phyloP scores from a whole-genome alignment of 208 protist species.

The Acanthamoeba royreba region DNA sequence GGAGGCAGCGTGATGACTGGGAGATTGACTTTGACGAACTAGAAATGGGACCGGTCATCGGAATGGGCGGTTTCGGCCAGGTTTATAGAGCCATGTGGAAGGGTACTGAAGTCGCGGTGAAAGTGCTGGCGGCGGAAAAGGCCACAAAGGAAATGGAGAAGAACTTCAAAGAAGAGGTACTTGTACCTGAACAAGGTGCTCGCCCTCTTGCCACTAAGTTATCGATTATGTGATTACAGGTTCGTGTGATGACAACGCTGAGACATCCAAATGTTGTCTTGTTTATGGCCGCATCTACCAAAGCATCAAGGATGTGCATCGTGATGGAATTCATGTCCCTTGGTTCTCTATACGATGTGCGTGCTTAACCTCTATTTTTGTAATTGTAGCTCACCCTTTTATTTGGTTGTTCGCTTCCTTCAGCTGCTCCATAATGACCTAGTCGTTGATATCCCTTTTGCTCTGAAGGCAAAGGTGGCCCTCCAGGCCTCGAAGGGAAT shows the following conservation, averaged over 20 bases:
- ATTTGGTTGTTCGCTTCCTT: neutral
- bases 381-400: neutral
- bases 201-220: neutral
- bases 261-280: conserved; percentile 66
- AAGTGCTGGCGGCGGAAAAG: neutral
- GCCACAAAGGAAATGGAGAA: neutral
- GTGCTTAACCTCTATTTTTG: neutral
- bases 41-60: neutral
- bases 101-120: conserved; percentile 35
- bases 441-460: neutral
- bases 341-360: neutral
- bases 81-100: conserved; percentile 4
- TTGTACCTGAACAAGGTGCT: neutral
- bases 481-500: conserved; percentile 28
- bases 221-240: conserved; percentile 22
- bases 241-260: conserved; percentile 61
- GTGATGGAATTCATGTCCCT: conserved; percentile 16
- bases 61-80: neutral
- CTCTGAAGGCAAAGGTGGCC: neutral
- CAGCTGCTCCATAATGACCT: conserved; percentile 23
- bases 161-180: conserved; percentile 31
- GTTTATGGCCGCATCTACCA: conserved; percentile 64
- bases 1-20: conserved; percentile 20
- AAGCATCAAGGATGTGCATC: neutral
- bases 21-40: conserved; percentile 39